Conservation (phyloP, 1,284 basidiomycete species). For the Mrakiaceae sp. region DNA sequence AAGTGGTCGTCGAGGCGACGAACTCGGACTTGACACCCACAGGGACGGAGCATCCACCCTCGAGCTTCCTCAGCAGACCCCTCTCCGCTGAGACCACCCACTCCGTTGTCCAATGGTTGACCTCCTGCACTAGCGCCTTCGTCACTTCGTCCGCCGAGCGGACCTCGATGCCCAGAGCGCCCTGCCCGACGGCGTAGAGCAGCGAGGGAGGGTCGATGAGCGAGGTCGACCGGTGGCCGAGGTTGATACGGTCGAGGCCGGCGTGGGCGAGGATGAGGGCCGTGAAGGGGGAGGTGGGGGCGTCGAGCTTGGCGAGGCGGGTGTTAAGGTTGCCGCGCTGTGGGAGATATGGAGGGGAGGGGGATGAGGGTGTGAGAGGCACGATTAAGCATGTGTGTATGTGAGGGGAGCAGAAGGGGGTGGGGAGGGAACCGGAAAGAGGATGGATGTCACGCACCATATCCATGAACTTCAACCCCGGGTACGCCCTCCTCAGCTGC, state of each 20-base stretch:
- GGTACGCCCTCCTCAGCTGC: slow-evolving; percentile 71
- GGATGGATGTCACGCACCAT: slow-evolving; percentile 50
- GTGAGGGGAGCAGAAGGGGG: slow-evolving; percentile 10
- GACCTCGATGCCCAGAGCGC: slow-evolving; percentile 81
- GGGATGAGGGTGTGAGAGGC: slow-evolving; percentile 4
- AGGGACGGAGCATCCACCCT: slow-evolving; percentile 94
- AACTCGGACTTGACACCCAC: slow-evolving; percentile 65
- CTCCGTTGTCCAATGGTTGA: slow-evolving; percentile 65
- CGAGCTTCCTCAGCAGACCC: slow-evolving; percentile 70
- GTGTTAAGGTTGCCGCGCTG: slow-evolving; percentile 46
- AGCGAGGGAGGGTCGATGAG: slow-evolving; percentile 64
- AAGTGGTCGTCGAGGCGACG: slow-evolving; percentile 2
- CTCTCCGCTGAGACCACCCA: slow-evolving; percentile 74
- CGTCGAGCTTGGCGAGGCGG: slow-evolving; percentile 83
- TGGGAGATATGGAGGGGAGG: not conserved
- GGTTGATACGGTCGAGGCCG: slow-evolving; percentile 73
- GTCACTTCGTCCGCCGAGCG: slow-evolving; percentile 57
- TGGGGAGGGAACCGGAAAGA: not conserved
- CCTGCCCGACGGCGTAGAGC: slow-evolving; percentile 87
- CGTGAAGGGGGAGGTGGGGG: slow-evolving; percentile 61
- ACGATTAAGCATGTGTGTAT: not conserved
- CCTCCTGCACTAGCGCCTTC: slow-evolving; percentile 48
- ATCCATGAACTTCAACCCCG: slow-evolving; percentile 72
- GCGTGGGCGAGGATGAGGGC: slow-evolving; percentile 90
- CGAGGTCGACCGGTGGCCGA: slow-evolving; percentile 65